phyloP scores from a whole-genome alignment of 2,329 filamentous ascomycete genomes.

The Trichoderma afroharzianum region DNA sequence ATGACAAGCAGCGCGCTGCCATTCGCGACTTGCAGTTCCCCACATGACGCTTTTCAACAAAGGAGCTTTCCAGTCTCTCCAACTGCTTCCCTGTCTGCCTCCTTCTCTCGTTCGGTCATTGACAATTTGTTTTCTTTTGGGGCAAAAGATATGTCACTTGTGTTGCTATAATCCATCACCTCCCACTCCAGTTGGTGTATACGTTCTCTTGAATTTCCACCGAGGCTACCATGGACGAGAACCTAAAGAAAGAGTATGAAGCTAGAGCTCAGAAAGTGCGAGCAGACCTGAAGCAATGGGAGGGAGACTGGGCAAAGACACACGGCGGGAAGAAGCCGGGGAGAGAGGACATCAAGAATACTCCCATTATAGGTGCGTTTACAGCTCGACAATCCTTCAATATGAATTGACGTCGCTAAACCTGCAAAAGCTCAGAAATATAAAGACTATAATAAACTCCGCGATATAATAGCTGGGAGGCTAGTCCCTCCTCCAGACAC shows the following conservation, averaged over 20 bases:
- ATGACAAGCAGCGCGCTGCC: slow-evolving; percentile 4
- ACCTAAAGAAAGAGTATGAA: slow-evolving; percentile 44
- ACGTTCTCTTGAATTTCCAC: neutral
- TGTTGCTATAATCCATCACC: neutral
- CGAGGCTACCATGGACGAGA: slow-evolving; percentile 43
- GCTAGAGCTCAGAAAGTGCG: slow-evolving; percentile 53
- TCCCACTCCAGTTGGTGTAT: neutral
- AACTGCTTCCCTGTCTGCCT: neutral
- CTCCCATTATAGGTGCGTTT: slow-evolving; percentile 63
- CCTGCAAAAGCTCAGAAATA: slow-evolving; percentile 61
- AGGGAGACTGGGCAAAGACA: slow-evolving; percentile 59
- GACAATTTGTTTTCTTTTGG: neutral
- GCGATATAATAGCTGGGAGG: slow-evolving; percentile 57
- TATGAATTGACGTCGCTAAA: neutral
- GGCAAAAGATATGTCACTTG: neutral
- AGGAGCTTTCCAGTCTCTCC: neutral
- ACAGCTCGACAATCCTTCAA: neutral
- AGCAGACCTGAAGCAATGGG: slow-evolving; percentile 70
- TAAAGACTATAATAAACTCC: slow-evolving; percentile 67
- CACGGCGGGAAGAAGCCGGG: slow-evolving; percentile 66
- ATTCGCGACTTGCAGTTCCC: slow-evolving; percentile 13
- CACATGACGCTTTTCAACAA: slow-evolving; percentile 14
- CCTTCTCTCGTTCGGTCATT: neutral
- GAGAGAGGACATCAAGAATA: slow-evolving; percentile 72
- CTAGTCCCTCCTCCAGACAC: slow-evolving; percentile 37